Base-by-base conservation (phyloP, 2,329 filamentous ascomycete species). In the Fonsecaea monophora region DNA sequence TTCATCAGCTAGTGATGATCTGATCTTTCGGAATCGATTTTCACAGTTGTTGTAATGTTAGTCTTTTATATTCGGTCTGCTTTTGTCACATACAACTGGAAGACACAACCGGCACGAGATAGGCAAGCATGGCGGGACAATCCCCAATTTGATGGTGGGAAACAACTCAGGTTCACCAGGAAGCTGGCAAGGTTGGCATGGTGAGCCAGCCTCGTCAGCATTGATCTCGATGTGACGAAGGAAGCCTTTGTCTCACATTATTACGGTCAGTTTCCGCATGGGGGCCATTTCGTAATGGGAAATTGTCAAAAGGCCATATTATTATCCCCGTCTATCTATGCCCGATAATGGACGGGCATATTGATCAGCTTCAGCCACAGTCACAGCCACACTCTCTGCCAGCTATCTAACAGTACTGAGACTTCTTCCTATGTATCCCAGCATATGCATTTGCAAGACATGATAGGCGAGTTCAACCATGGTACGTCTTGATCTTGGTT, bases 171-270 rank as follows among this genome's bases (percentile, higher is more conserved):
- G 32, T n/a, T 21, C 18, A 25, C 8, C 45, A 25, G 4, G 45
- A 9, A 25, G 45, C 3, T 53, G 45, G 58, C 58, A 30, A 38
- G 58, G 42, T 60, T 60, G 42, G 45, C 6, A 53, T 48, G 59
- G 34, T 30, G 35, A 53, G 12, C 18, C 59, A 61, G 59, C 59
- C 59, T 61, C 42, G 13, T 50, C 40, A 21, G 21, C 10, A 12
- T 60, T 59, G 10, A 21, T 21, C 21, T 21, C 21, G 21, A 38
- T 42, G 18, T 10, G 4, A 25, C 45, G 45, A 50, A 25, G 45
- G 18, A 45, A 42, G 38, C 38, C 38, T 42, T 15, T 12, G 7
- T 37, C 35, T 42, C 38, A 42, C 12, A 38, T 8, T 9, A 13
- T 3, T 25, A 25, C 21, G 21, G 21, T 21, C 21, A 21, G 21